Base-by-base conservation (phyloP, 495 filamentous ascomycete genomes). In the Monascus purpureus region DNA sequence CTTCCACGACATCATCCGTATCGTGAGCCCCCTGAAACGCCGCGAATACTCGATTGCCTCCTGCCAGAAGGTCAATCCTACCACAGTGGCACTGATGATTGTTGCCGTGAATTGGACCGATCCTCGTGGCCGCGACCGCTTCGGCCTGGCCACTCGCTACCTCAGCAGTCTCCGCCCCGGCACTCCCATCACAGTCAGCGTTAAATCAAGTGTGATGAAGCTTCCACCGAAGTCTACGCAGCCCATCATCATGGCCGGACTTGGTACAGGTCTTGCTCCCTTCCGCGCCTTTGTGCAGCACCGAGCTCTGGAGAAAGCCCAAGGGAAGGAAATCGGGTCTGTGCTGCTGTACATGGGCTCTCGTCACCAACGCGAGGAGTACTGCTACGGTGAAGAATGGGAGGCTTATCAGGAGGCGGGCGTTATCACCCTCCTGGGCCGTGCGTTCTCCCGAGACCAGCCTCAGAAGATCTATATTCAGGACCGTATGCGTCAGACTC, bases 381-480 rank as follows among this genome's bases (percentile, higher is more conserved):
- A 97, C 55, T 80, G 94, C 28, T 97, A 97, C 48, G 90, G 90
- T 41, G 90, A 97, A 62, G 90, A 97, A 55, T 97, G 90, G 90
- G 92, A 97, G 57, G 90, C 90, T 2, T 97, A 97, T 55, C 73
- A 88, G 52, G 85, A 85, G 33, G 85, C 92, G 1, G 90, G 90
- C 34, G 79, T 97, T 42, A 83, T 97, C 55, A 96, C 92, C 3
- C 70, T 93, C 18, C 73, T 97, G 13, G 92, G 92, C 15, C 74
- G 82, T 28, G 90, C 90, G 11, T 97, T 97, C 72, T 93, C 83
- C 31, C 77, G 90, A 44, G 90, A 97, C 49, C 90, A 97, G 70
- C 75, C 80, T 13, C 70, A 95, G 68, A 97, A 97, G 76, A 93
- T 97, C 38, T 97, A 97, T 50, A 97, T 97, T 51, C 90, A 97